A percentile compares a stretch with the other conserved stretches of the same genome.
Evolutionary conservation across 2,329 filamentous ascomycete genomes (phyloP).

Genomic region (Phaeosphaeriaceae sp.): DNA sequence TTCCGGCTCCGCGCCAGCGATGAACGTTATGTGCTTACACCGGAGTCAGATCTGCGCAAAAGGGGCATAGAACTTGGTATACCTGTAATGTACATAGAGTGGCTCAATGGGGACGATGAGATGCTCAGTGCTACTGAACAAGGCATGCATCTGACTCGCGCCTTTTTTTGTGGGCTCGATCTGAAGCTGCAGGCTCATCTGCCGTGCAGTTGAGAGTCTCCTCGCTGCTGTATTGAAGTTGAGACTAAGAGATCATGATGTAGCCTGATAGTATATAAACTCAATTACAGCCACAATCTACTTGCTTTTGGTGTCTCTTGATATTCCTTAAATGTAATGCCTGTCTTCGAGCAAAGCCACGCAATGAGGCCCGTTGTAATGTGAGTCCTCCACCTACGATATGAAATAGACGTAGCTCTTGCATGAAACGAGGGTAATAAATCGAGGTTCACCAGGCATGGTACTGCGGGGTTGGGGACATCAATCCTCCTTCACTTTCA

Average conservation of each 20-base stretch:
- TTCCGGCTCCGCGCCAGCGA: constrained; percentile 19
- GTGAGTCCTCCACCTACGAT: too few species aligned
- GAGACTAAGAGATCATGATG: background rate
- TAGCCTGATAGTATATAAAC: background rate
- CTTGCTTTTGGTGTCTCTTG: too few species aligned
- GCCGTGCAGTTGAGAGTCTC: background rate
- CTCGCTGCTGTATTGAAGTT: background rate
- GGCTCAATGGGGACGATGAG: constrained; percentile 28
- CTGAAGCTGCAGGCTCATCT: background rate
- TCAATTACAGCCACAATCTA: background rate
- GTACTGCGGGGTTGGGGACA: too few species aligned
- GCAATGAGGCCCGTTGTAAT: too few species aligned
- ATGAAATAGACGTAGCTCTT: too few species aligned
- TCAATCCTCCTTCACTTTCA: background rate
- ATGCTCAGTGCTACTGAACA: constrained; percentile 17
- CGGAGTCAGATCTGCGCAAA: constrained; percentile 13
- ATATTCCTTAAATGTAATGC: too few species aligned
- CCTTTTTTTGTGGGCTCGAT: constrained; percentile 1
- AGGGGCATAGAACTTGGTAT: constrained; percentile 20
- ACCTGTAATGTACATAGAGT: constrained; percentile 22
- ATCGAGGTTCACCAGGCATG: background rate
- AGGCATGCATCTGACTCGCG: constrained; percentile 17
- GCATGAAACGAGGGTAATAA: too few species aligned
- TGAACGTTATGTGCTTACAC: constrained; percentile 21
- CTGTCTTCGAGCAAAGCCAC: too few species aligned